These are phyloP conservation scores for Papiliotrema terrestris DNA, from an alignment of 1,284 basidiomycete genomes.

Conservation along the genomic window DNA sequence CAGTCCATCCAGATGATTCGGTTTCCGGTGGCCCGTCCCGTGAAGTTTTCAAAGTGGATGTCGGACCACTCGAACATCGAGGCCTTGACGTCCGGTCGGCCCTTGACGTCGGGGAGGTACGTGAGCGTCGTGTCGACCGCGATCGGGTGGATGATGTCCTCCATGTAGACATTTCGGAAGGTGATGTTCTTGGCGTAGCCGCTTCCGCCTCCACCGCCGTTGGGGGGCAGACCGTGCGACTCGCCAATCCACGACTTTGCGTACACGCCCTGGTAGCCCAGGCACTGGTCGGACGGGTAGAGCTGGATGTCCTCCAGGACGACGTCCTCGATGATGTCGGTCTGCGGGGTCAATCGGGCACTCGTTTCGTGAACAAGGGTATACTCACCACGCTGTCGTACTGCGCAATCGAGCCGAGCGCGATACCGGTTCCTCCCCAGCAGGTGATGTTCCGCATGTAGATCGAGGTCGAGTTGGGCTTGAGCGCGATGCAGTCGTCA, in stretches of 20 bases:
- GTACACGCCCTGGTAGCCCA: conserved; percentile 52
- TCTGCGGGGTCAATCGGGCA: conserved; percentile 37
- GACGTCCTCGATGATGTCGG: conserved; percentile 59
- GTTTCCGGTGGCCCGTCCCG: conserved; percentile 14
- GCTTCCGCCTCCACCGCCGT: conserved; percentile 60
- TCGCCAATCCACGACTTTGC: conserved; percentile 61
- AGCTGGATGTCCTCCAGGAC: conserved; percentile 53
- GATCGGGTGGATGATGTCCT: conserved; percentile 19
- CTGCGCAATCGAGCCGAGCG: conserved; percentile 62
- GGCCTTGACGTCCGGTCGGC: conserved; percentile 1
- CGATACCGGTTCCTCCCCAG: conserved; percentile 60
- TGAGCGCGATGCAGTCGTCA: conserved; percentile 64
- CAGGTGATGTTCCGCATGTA: conserved; percentile 56
- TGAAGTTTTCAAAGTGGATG: conserved; percentile 20
- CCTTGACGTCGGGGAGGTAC: conserved; percentile 11
- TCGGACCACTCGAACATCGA: conserved; percentile 22
- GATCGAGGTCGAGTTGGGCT: conserved; percentile 61
- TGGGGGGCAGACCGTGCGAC: conserved; percentile 58
- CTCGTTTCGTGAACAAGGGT: too few relatives aligned
- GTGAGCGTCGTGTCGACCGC: conserved; percentile 16
- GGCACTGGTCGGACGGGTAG: conserved; percentile 9
- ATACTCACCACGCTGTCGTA: conserved; percentile 56
- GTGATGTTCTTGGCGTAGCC: conserved; percentile 57
- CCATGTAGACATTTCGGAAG: conserved; percentile 50
- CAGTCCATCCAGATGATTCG: conserved; percentile 26